Conservation (phyloP, 1,139 yeast genomes). For the Citeromyces siamensis region DNA sequence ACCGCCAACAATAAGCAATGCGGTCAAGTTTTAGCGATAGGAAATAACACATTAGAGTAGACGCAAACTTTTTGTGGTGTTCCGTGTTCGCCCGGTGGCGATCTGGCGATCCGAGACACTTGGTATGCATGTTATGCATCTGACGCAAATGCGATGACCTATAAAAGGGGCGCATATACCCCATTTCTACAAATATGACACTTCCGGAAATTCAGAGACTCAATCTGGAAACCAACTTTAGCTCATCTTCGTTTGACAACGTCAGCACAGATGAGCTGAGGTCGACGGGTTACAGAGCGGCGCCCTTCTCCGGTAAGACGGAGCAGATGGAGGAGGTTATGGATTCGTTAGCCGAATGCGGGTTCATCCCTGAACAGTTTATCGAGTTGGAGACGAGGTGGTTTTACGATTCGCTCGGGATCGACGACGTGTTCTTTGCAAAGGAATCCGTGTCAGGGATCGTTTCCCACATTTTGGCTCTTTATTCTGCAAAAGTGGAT, state of each 20-base stretch:
- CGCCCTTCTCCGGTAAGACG: slow-evolving; percentile 72
- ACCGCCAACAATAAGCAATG: too few relatives aligned
- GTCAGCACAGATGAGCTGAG: slow-evolving; percentile 16
- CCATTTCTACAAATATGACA: not conserved
- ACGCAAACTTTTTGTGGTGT: too few relatives aligned
- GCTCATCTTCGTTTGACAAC: slow-evolving; percentile 19
- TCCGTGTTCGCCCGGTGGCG: too few relatives aligned
- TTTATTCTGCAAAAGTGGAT: slow-evolving; percentile 88
- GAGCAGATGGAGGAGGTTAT: slow-evolving; percentile 73
- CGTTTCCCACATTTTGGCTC: slow-evolving; percentile 72
- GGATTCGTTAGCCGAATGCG: slow-evolving; percentile 71
- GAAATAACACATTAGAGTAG: too few relatives aligned
- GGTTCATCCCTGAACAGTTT: slow-evolving; percentile 79
- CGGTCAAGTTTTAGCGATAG: too few relatives aligned
- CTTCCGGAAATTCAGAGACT: slow-evolving; percentile 7
- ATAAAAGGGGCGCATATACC: too few relatives aligned
- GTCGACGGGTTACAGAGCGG: slow-evolving; percentile 52
- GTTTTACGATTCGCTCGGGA: slow-evolving; percentile 83
- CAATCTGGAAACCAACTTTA: slow-evolving; percentile 20
- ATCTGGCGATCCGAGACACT: too few relatives aligned
- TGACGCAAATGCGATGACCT: slow-evolving; percentile 4
- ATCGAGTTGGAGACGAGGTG: slow-evolving; percentile 82
- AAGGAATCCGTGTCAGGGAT: slow-evolving; percentile 73
- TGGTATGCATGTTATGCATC: too few relatives aligned
- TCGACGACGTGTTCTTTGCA: slow-evolving; percentile 87